Evolutionary conservation across 805 yeast genomes (phyloP), one percentile per base, ranked within the genome.

Genomic region (Metschnikowia borealis): DNA sequence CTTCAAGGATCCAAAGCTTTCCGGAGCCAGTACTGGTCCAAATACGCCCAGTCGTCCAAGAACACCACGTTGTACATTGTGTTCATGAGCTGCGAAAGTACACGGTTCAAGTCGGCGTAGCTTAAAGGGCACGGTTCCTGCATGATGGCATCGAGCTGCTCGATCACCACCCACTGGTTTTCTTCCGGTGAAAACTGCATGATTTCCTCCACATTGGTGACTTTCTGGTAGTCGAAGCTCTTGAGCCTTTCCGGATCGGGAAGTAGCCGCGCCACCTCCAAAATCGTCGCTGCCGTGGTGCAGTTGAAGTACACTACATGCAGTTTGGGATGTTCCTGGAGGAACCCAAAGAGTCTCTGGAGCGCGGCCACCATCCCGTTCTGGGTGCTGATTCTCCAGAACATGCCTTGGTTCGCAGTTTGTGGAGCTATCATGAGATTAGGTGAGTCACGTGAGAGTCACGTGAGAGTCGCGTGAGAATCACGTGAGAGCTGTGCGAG

Each of bases 191-290:
- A 21, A 14, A 42, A 33, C 5, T 41, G 44, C 31, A 36, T 33
- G n/a, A 57, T 36, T 29, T 55, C 56, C 29, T 31, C 38, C 14
- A 57, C 35, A 20, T 47, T 46, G 32, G n/a, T 18, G 8, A 56
- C 58, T 13, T 56, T 49, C 44, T 56, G 56, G 49, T 57, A 57
- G 34, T 52, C 53, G 37, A 57, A 55, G 31, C n/a, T 23, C 32
- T 15, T n/a, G 40, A 44, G 15, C 34, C 7, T 26, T 15, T 44
- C 40, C 14, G 34, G 10, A 7, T 34, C 13, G 11, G 46, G 46
- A 11, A 44, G 38, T 11, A 23, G 53, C 10, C 51, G 44, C 5
- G 56, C 49, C n/a, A 50, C 59, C 5, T 44, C 52, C 23, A 51
- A 46, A n/a, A 57, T 54, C 14, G 47, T 44, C 5, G 53, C 52